Evolutionary conservation across 495 filamentous ascomycete species (phyloP), one percentile per base, ranked within the genome.

Genomic region (Tirmania nivea): DNA sequence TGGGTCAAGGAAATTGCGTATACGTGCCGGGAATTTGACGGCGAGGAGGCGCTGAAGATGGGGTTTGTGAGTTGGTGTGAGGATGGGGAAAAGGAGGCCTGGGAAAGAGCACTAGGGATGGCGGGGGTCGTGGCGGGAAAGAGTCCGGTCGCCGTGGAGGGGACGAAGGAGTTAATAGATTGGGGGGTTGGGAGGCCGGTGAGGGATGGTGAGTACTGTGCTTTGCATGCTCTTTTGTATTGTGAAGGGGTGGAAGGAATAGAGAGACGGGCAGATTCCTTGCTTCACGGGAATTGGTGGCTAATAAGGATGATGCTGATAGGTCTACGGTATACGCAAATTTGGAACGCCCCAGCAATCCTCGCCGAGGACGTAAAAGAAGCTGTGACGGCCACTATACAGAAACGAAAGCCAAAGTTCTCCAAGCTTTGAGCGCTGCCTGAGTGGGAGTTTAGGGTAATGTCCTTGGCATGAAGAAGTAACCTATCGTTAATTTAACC

Each of bases 1-100:
- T 97, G 89, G 87, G 84, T 93, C 31, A 94, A 94, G 67, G 92
- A 96, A 36, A 81, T 96, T 0, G 78, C 77, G 51, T 67, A 94
- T 55, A 81, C 80, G 8, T 89, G 83, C 25, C 69, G 92, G 36
- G 65, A 77, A 50, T 97, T 93, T 59, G 75, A 70, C 2, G 79
- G 83, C 0, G 74, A 81, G 51, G 90, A 97, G 67, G 92, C 90
- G 7, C 66, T 79, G 54, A 65, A 71, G n/a, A 78, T 87, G 7
- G 90, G 90, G 3, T 83, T 94, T 53, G 87, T 95, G 17, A 86
- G 77, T 59, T 73, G 71, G n/a, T 84, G 95, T 2, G 73, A 76
- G 56, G 77, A 77, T 6, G 71, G 64, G 19, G 86, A 86, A 66
- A 69, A 70, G 21, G 73, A 72, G 48, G 75, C 78, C 6, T 61